phyloP scores from a whole-genome alignment of 2,329 filamentous ascomycete species.

The Microascus cirrosus region DNA sequence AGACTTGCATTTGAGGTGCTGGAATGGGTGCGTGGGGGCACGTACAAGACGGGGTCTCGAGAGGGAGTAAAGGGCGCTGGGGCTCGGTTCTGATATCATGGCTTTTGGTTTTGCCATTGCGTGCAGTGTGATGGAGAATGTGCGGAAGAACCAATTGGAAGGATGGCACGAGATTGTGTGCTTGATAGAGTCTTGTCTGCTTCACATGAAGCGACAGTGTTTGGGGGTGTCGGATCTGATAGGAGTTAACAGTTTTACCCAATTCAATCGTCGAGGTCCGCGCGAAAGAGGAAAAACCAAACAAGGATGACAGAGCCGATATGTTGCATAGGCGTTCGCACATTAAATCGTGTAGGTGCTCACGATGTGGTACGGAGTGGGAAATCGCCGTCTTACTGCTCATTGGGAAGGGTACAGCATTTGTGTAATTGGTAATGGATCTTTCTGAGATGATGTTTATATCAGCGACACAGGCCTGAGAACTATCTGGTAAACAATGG shows the following conservation, averaged over 20 bases:
- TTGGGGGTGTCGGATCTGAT: background rate
- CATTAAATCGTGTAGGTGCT: no score
- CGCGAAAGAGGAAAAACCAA: background rate
- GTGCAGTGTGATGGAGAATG: background rate
- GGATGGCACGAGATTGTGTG: no score
- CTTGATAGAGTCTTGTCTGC: background rate
- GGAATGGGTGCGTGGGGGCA: conserved; percentile 54
- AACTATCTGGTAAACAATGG: background rate
- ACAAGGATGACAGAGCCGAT: background rate
- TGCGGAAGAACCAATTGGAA: no score
- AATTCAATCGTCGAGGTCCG: background rate
- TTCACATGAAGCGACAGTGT: background rate
- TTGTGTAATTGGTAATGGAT: no score
- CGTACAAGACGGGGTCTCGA: background rate
- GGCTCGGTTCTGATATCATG: background rate
- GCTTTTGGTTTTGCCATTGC: background rate
- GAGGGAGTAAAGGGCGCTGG: conserved; percentile 6
- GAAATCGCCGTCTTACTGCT: no score
- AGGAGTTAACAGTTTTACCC: background rate
- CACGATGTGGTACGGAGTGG: no score
- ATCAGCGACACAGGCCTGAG: background rate
- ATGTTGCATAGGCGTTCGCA: background rate
- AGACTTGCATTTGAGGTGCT: conserved; percentile 78
- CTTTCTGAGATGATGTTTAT: no score
- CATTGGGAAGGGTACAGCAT: no score